Evolutionary conservation across 345 rosid genomes (phyloP).

Genomic region (Salix purpurea): DNA sequence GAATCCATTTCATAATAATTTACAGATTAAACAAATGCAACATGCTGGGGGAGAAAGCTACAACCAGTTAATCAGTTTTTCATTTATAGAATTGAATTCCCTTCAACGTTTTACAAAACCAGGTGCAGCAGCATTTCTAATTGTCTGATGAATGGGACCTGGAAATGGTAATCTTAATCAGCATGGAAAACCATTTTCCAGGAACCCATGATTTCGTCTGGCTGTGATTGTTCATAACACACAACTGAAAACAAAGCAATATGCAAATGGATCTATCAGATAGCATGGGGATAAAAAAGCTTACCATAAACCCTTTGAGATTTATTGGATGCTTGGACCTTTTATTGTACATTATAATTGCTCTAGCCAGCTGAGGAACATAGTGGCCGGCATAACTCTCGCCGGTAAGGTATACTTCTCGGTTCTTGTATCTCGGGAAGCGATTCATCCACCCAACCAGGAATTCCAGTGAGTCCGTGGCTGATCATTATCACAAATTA

Average conservation of each 20-base stretch:
- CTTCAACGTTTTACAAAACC: background rate
- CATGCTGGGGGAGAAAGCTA: background rate
- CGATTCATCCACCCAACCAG: constrained; percentile 67
- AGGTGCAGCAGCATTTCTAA: background rate
- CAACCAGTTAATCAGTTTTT: background rate
- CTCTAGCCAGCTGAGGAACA: constrained; percentile 86
- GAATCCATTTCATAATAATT: background rate
- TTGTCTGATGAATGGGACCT: background rate
- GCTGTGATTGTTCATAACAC: background rate
- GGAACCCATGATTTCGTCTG: background rate
- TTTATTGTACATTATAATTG: constrained; percentile 59
- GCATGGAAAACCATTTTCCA: background rate
- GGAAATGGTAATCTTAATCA: background rate
- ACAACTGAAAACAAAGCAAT: background rate
- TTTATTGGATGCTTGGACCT: constrained; percentile 55
- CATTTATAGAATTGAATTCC: background rate
- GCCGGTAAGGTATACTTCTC: constrained; percentile 75
- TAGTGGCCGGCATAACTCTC: constrained; percentile 99
- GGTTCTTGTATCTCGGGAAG: constrained; percentile 71
- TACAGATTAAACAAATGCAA: background rate
- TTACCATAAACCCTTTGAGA: constrained; percentile 88
- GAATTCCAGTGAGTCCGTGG: constrained; percentile 79
- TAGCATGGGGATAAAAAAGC: background rate
- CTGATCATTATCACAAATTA: constrained; percentile 32
- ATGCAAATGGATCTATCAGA: background rate